Conservation (phyloP, 164 flowering plant species). For the Liriodendron chinense region DNA sequence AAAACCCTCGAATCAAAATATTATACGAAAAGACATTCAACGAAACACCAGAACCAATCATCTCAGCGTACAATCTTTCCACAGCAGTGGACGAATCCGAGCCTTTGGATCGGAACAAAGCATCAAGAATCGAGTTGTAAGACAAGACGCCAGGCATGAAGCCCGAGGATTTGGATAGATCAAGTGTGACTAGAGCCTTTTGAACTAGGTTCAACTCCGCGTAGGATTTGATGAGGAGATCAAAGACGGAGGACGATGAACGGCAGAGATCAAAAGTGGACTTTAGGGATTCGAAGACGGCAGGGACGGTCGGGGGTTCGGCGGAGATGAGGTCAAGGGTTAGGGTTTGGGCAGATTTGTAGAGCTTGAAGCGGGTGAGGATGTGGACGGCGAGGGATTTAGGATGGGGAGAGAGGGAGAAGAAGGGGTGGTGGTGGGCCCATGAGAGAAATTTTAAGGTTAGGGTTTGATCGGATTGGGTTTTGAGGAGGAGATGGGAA, state of each 20-base stretch:
- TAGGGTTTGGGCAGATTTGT: slow-evolving; percentile 52
- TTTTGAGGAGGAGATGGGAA: slow-evolving; percentile 49
- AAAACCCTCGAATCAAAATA: slow-evolving; percentile 71
- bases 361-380: slow-evolving; percentile 73
- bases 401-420: slow-evolving; percentile 39
- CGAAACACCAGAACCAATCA: slow-evolving; percentile 46
- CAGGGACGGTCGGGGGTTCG: slow-evolving; percentile 19
- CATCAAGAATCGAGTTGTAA: slow-evolving; percentile 68
- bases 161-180: slow-evolving; percentile 51
- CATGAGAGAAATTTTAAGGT: slow-evolving; percentile 57
- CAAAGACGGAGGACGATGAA: slow-evolving; percentile 65
- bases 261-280: slow-evolving; percentile 47
- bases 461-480: slow-evolving; percentile 48
- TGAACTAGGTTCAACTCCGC: slow-evolving; percentile 43
- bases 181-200: slow-evolving; percentile 45
- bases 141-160: slow-evolving; percentile 81
- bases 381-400: slow-evolving; percentile 61
- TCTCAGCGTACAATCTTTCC: slow-evolving; percentile 43
- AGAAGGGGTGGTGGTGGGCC: slow-evolving; percentile 54
- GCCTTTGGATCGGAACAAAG: slow-evolving; percentile 35
- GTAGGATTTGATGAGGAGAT: slow-evolving; percentile 69
- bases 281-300: slow-evolving; percentile 48
- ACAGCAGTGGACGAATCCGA: slow-evolving; percentile 26
- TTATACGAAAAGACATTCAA: slow-evolving; percentile 79
- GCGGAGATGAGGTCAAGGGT: slow-evolving; percentile 43